These are phyloP conservation scores for Penicillium digitatum DNA, from an alignment of 2,329 filamentous ascomycete species.

Conservation along the genomic window DNA sequence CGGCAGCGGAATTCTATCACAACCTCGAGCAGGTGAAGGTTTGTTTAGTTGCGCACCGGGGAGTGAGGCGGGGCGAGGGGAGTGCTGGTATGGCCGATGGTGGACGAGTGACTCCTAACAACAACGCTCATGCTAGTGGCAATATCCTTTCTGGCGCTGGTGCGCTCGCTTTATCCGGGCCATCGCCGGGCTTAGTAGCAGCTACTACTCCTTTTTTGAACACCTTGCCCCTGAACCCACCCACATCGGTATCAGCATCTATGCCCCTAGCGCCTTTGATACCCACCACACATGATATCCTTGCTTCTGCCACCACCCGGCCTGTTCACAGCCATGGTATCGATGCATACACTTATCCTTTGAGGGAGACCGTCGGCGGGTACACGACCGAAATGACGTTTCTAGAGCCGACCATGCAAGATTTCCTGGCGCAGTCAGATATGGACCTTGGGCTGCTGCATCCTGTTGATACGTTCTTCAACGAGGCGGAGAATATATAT, in stretches of 20 bases:
- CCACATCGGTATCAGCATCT: neutral
- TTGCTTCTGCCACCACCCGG: slow-evolving; percentile 3
- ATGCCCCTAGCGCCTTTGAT: slow-evolving; percentile 2
- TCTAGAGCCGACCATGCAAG: slow-evolving; percentile 39
- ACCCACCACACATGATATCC: slow-evolving; percentile 5
- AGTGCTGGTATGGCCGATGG: neutral
- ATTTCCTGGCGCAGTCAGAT: slow-evolving; percentile 39
- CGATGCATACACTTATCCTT: slow-evolving; percentile 11
- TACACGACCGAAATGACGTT: slow-evolving; percentile 40
- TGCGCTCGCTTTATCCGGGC: neutral
- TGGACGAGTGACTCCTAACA: neutral
- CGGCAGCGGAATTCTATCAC: slow-evolving; percentile 34
- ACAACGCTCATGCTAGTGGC: neutral
- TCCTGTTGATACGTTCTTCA: slow-evolving; percentile 36
- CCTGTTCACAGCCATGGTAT: neutral
- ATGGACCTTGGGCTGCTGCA: slow-evolving; percentile 35
- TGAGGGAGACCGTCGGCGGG: slow-evolving; percentile 26
- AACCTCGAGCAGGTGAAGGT: slow-evolving; percentile 34
- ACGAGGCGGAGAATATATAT: slow-evolving; percentile 33
- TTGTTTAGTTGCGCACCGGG: slow-evolving; percentile 28
- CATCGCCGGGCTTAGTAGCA: neutral
- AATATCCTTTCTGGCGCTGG: neutral
- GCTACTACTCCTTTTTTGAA: neutral
- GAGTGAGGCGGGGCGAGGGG: neutral
- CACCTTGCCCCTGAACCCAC: neutral